phyloP scores from a whole-genome alignment of 805 yeast species.

The Metschnikowia chrysomelidarum region DNA sequence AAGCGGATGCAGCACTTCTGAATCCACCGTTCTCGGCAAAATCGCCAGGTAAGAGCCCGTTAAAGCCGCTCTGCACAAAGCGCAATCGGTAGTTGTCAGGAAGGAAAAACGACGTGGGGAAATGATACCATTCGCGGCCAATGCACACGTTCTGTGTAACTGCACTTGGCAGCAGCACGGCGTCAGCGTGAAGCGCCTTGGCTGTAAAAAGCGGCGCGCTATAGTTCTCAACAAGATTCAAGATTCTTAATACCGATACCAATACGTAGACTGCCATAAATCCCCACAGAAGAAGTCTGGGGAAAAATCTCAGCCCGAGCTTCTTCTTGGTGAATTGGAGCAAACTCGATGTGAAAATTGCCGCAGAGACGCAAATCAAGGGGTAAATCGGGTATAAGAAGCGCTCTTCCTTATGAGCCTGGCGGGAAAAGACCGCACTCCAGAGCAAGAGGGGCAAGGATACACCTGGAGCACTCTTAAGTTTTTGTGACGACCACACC shows the following conservation, averaged over 20 bases:
- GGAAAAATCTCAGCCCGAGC: constrained; percentile 4
- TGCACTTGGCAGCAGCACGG: constrained; percentile 12
- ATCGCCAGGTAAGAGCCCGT: constrained; percentile 87
- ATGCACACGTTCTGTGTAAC: constrained; percentile 60
- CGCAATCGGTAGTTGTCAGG: constrained; percentile 59
- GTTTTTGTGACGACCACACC: constrained; percentile 13
- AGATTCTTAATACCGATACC: constrained; percentile 47
- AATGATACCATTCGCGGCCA: constrained; percentile 96
- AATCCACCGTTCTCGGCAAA: constrained; percentile 48
- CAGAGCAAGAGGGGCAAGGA: constrained; percentile 58
- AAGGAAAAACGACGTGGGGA: constrained; percentile 82
- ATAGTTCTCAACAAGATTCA: constrained; percentile 64
- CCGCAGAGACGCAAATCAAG: constrained; percentile 59
- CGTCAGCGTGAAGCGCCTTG: constrained; percentile 32
- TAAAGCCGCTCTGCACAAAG: constrained; percentile 75
- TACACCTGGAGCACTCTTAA: constrained; percentile 11
- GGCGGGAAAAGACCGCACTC: constrained; percentile 62
- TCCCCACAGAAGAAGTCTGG: constrained; percentile 15
- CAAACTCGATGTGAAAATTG: constrained; percentile 39
- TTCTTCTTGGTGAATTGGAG: constrained; percentile 8
- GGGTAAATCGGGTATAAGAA: constrained; percentile 86
- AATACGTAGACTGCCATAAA: constrained; percentile 31
- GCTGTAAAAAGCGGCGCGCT: constrained; percentile 69
- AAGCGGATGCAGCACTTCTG: constrained; percentile 36
- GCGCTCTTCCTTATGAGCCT: constrained; percentile 93